These are phyloP conservation scores for Eutrema yunnanense DNA, from an alignment of 345 rosid species.

Conservation along the genomic window DNA sequence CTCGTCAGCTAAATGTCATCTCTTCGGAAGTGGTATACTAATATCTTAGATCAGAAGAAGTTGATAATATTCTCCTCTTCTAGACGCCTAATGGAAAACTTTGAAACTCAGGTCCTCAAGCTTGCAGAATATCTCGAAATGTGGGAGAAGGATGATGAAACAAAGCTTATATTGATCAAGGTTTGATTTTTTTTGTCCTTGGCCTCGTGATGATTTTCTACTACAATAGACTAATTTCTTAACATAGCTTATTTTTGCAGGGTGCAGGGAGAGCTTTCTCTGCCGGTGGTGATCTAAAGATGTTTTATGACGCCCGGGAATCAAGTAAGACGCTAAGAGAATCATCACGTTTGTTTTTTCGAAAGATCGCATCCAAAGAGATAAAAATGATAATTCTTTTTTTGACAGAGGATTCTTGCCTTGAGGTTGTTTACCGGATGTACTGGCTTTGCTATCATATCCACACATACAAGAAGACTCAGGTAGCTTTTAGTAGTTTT, in stretches of 20 bases:
- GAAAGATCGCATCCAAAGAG: not conserved
- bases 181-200: slow-evolving; percentile 24
- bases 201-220: not conserved
- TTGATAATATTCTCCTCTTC: not conserved
- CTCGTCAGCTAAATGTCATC: slow-evolving; percentile 84
- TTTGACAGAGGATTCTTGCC: slow-evolving; percentile 74
- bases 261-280: slow-evolving; percentile 93
- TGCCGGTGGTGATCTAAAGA: slow-evolving; percentile 91
- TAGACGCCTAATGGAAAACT: not conserved
- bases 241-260: slow-evolving; percentile 30
- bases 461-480: slow-evolving; percentile 78
- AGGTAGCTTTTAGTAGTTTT: slow-evolving; percentile 32
- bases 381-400: not conserved
- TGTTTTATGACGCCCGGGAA: slow-evolving; percentile 80
- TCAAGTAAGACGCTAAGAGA: slow-evolving; percentile 43
- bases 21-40: slow-evolving; percentile 67
- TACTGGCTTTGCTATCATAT: slow-evolving; percentile 95
- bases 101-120: slow-evolving; percentile 50
- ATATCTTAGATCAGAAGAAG: not conserved
- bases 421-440: slow-evolving; percentile 90
- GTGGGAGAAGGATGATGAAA: slow-evolving; percentile 71
- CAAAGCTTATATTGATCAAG: slow-evolving; percentile 68
- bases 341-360: not conserved
- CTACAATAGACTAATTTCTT: not conserved
- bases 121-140: slow-evolving; percentile 69